Conservation (phyloP, 768 basidiomycete species). For the Cystobasidium onofrii region DNA sequence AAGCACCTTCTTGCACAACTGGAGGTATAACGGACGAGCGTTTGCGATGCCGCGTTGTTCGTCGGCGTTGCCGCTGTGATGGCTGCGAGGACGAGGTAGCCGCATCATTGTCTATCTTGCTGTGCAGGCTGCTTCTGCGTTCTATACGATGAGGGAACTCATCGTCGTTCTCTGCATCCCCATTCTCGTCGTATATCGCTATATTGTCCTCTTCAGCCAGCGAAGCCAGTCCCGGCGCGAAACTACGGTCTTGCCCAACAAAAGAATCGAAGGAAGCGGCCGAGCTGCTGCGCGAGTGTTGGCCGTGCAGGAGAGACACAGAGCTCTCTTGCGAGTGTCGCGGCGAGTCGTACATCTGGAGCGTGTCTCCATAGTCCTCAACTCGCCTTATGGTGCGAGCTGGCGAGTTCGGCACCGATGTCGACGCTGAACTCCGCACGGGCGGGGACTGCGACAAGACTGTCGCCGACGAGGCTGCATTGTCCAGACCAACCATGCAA, state of each 20-base stretch:
- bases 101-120: background rate
- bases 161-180: background rate
- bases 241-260: background rate
- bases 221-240: background rate
- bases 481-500: background rate
- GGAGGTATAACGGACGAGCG: background rate
- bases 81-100: background rate
- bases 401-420: background rate
- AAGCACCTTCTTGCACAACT: background rate
- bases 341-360: constrained; percentile 16
- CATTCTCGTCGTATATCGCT: background rate
- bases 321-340: constrained; percentile 10
- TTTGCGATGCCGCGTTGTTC: background rate
- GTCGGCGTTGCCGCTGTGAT: background rate
- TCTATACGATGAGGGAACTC: background rate
- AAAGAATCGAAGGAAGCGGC: background rate
- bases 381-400: background rate
- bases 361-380: background rate
- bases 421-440: background rate
- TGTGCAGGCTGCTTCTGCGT: background rate
- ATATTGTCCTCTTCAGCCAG: background rate
- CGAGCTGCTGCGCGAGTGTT: constrained; percentile 4
- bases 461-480: background rate
- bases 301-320: background rate
- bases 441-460: background rate